These are phyloP conservation scores for Coprinopsis sp. DNA, from an alignment of 768 basidiomycete species.

Conservation along the genomic window DNA sequence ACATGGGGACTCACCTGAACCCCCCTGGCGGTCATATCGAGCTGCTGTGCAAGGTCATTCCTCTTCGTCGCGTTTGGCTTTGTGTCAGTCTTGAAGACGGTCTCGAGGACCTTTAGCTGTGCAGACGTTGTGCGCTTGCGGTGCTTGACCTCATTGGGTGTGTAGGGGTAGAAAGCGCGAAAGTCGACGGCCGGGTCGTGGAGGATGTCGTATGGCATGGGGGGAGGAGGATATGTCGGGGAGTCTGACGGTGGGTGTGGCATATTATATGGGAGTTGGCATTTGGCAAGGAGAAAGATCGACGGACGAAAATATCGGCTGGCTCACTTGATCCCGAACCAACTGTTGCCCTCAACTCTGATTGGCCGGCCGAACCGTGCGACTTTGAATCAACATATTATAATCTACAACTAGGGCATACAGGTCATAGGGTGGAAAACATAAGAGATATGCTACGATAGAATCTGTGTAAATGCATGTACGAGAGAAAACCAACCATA, in stretches of 20 bases:
- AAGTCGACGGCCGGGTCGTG: constrained; percentile 74
- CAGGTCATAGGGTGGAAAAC: too few species aligned
- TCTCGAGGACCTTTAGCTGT: constrained; percentile 88
- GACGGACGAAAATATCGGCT: constrained; percentile 21
- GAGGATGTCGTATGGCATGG: constrained; percentile 32
- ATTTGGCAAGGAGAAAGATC: constrained; percentile 22
- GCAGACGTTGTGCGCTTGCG: constrained; percentile 82
- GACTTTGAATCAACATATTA: too few species aligned
- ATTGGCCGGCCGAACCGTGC: constrained; percentile 9
- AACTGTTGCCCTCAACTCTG: constrained; percentile 6
- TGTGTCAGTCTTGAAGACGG: constrained; percentile 80
- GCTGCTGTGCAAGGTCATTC: constrained; percentile 73
- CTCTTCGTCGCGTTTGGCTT: constrained; percentile 84
- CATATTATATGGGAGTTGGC: constrained; percentile 32
- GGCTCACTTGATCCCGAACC: constrained; percentile 7
- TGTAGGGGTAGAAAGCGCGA: constrained; percentile 82
- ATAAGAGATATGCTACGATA: too few species aligned
- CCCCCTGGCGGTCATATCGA: constrained; percentile 91
- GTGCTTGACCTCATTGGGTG: constrained; percentile 92
- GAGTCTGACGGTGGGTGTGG: constrained; percentile 20
- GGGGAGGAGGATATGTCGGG: constrained; percentile 8
- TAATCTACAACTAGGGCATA: too few species aligned
- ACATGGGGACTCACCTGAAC: constrained; percentile 62
- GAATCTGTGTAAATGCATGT: too few species aligned
- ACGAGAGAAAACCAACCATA: too few species aligned